Evolutionary conservation across 2,329 filamentous ascomycete genomes (phyloP), one percentile per base, ranked within the genome.

Genomic region (Zasmidium citrigriseum): DNA sequence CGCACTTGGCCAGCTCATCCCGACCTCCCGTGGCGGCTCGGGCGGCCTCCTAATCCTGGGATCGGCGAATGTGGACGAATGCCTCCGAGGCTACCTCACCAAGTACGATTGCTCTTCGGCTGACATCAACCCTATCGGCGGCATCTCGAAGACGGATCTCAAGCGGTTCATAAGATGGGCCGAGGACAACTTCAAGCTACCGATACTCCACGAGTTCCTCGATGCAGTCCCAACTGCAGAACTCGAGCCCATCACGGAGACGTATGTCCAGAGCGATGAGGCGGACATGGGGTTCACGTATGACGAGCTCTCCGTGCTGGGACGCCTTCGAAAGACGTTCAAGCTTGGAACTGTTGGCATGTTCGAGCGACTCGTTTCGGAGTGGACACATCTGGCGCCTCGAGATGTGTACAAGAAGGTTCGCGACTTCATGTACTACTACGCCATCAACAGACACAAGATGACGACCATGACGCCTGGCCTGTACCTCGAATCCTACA

Each of bases 81-180:
- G 76, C 60, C 73, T 84, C 23, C 76, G 81, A 24, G 81, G 80
- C 20, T 86, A 90, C 70, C 76, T 89, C 21, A 90, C 88, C n/a
- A 90, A 90, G 73, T 90, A 90, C 68, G 88, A 90, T 69, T 84
- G 82, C 67, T 74, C 68, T 7, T 75, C 72, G n/a, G 78, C 78
- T 16, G 77, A 80, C 65, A 76, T 87, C 69, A 86, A 88, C 65
- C 86, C 86, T 2, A 87, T 89, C 52, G 86, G 84, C 16, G 80
- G 80, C 11, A 83, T 86, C 57, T 81, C 78, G 57, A 91, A 91
- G 72, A 84, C 80, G 1, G 89, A 92, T 65, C 76, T 91, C 1
- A 90, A 89, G 71, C 75, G 81, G 10, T 91, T 93, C 75, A 89
- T 91, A 59, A 76, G 75, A n/a, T 91, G 84, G 80, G 83, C 86